These are phyloP conservation scores for Auriscalpium vulgare DNA, from an alignment of 768 basidiomycete species.

Conservation along the genomic window DNA sequence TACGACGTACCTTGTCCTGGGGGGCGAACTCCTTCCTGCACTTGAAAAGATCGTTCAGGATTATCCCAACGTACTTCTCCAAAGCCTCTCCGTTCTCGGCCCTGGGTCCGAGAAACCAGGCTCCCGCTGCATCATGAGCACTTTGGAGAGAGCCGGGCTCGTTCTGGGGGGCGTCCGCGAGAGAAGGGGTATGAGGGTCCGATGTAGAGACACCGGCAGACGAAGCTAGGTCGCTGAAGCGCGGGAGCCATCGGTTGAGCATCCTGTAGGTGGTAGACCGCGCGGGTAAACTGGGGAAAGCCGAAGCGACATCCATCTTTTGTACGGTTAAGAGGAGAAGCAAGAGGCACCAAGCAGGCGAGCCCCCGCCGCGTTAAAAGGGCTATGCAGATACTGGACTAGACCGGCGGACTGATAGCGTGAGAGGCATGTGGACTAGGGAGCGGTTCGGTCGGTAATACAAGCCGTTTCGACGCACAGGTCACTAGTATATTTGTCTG, in stretches of 20 bases:
- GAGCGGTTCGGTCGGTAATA: too few species aligned
- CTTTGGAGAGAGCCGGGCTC: slow-evolving; percentile 1
- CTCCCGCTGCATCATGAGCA: slow-evolving; percentile 21
- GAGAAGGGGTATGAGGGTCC: background rate
- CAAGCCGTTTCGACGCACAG: too few species aligned
- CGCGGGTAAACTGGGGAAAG: background rate
- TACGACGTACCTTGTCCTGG: slow-evolving; percentile 22
- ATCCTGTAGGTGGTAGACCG: background rate
- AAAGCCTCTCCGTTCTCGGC: slow-evolving; percentile 29
- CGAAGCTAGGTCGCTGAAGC: background rate
- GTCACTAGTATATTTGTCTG: too few species aligned
- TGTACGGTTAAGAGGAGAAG: background rate
- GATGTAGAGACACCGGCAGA: background rate
- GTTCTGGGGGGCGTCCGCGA: background rate
- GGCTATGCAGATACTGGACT: too few species aligned
- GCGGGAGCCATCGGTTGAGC: slow-evolving; percentile 2
- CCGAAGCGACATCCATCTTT: background rate
- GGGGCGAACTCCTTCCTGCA: slow-evolving; percentile 22
- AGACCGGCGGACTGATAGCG: too few species aligned
- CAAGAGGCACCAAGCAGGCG: background rate
- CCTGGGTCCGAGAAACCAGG: slow-evolving; percentile 33
- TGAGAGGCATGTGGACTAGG: too few species aligned
- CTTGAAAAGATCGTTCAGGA: slow-evolving; percentile 18
- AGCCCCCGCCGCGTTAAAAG: background rate
- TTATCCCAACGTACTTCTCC: slow-evolving; percentile 18